Evolutionary conservation across 805 yeast species (phyloP), one percentile per base, ranked within the genome.

Genomic region (Candida endomychidarum): DNA sequence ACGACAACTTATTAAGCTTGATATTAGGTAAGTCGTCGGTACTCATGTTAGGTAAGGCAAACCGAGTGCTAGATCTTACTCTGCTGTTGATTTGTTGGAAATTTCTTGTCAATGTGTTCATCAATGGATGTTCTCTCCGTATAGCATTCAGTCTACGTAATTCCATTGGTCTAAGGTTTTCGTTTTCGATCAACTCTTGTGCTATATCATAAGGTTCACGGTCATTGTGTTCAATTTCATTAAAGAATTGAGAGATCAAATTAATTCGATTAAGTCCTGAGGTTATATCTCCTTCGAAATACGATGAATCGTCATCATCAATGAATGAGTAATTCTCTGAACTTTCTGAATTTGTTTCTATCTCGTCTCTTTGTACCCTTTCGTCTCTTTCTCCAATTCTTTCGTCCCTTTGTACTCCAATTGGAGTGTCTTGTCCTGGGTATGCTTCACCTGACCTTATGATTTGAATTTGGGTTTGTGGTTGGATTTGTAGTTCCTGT

Each of bases 291-390:
- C 28, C 37, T 16, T 32, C 37, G 12, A 32, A 20, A 19, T 32
- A 32, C 9, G 26, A 32, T 11, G 35, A 32, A 11, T 25, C 30
- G 37, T 51, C 44, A 31, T 42, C 51, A 33, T n/a, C n/a, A n/a
- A n/a, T n/a, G n/a, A n/a, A n/a, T n/a, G n/a, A n/a, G n/a, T n/a
- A n/a, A n/a, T n/a, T n/a, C n/a, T n/a, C n/a, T n/a, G n/a, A n/a
- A n/a, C n/a, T n/a, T n/a, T n/a, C n/a, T n/a, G n/a, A n/a, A n/a
- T n/a, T n/a, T n/a, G n/a, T n/a, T n/a, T n/a, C n/a, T n/a, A n/a
- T n/a, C n/a, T n/a, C n/a, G n/a, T n/a, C n/a, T n/a, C n/a, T n/a
- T n/a, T n/a, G n/a, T n/a, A n/a, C n/a, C n/a, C n/a, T n/a, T n/a
- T n/a, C n/a, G n/a, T n/a, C n/a, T n/a, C n/a, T n/a, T n/a, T n/a